Evolutionary conservation across 345 rosid species (phyloP), one percentile per base, ranked within the genome.

Genomic region (Salix exigua): DNA sequence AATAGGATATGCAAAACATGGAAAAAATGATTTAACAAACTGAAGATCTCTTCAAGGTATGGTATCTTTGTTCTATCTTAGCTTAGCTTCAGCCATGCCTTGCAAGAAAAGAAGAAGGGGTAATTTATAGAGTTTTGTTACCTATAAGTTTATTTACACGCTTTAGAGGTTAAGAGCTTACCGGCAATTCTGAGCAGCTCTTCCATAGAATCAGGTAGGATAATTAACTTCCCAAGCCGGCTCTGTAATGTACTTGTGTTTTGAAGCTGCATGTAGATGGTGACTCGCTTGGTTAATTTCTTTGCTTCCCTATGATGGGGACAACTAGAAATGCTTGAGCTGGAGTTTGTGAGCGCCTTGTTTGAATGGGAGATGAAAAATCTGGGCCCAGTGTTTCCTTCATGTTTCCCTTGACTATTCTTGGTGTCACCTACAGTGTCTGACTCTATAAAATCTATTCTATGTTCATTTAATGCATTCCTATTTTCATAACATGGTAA

Each of bases 111-210:
- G 7, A 2, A 26, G 26, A 68, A 17, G 38, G 65, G 33, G 53
- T 7, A 71, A 70, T 40, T 46, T 28, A 6, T 70, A 33, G 17
- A 28, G 26, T 77, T 21, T 71, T 78, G 74, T 44, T 75, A 33
- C 19, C 48, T 33, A 55, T 67, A 70, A 85, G 81, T 84, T 68
- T 73, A 48, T 71, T 28, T 79, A 74, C 78, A 72, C 78, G 68
- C 68, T 71, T 72, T 63, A 33, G 73, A 71, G 75, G 72, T 72
- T 66, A 70, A 77, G 46, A 63, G 74, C 97, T 90, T 90, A 95
- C 99, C 90, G 66, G 96, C 92, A 82, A 91, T 73, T 77, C 74
- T 82, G 87, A 95, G 91, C 79, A 95, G 88, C 83, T 89, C 97
- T 71, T 88, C 88, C 44, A 95, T 84, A 44, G 98, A 88, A 80